Evolutionary conservation across 2,329 filamentous ascomycete genomes (phyloP).

Genomic region (Epicoccum nigrum): DNA sequence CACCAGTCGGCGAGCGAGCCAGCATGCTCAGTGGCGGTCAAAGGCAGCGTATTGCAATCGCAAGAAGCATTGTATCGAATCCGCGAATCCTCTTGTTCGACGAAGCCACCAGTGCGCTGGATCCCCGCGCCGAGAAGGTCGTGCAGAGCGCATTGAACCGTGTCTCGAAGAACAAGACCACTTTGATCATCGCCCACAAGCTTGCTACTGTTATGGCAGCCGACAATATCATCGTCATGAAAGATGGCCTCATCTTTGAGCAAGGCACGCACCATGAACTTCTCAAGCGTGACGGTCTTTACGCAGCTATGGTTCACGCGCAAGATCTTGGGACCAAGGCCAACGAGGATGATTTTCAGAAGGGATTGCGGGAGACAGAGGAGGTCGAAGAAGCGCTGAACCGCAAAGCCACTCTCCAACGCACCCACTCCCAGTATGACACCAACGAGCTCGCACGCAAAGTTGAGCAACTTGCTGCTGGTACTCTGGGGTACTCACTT

Average conservation of each 20-base stretch:
- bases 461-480: constrained; percentile 17
- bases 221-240: constrained; percentile 50
- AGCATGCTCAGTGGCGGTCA: constrained; percentile 68
- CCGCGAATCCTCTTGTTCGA: constrained; percentile 20
- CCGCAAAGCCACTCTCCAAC: constrained; percentile 11
- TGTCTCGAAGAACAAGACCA: constrained; percentile 39
- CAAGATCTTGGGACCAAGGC: constrained; percentile 36
- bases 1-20: constrained; percentile 81
- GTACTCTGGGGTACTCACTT: constrained; percentile 16
- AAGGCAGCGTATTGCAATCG: constrained; percentile 77
- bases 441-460: constrained; percentile 3
- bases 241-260: constrained; percentile 49
- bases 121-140: constrained; percentile 8
- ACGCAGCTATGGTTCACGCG: constrained; percentile 25
- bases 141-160: constrained; percentile 40
- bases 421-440: constrained; percentile 15
- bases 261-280: constrained; percentile 35
- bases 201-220: constrained; percentile 48
- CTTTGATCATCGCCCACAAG: constrained; percentile 51
- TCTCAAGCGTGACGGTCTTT: constrained; percentile 18
- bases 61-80: constrained; percentile 32
- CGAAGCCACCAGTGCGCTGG: constrained; percentile 13
- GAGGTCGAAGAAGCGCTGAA: constrained; percentile 1
- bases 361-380: constrained; percentile 5
- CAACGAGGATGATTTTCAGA: constrained; percentile 2